Base-by-base conservation (phyloP, 75 land plant genomes). In the Cryptomeria japonica region DNA sequence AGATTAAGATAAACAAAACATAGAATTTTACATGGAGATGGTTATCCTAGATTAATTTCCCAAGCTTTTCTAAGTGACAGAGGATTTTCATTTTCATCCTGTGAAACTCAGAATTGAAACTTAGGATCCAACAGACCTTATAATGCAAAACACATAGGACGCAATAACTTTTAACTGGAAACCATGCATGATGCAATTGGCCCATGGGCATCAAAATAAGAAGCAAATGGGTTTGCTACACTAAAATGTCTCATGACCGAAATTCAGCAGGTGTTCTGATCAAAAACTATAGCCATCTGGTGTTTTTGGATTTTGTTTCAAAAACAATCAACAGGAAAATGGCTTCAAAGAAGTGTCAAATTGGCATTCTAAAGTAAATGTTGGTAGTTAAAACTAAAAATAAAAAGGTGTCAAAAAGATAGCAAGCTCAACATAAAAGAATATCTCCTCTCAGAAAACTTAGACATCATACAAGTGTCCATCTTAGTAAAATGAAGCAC, bases 141-240 rank as follows among this genome's bases (percentile, higher is more conserved):
- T 25, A 80, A 42, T 38, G 84, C 51, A 80, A 25, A 80, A 25
- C 42, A 25, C 18, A 39, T 38, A 22, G 46, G 25, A 41, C 42
- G 83, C 22, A 80, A 80, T 38, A 12, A 19, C 28, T 18, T 18
- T 39, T 39, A 38, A 19, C 51, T 80, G 8, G 51, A 28, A 80
- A 44, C 47, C n/a, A 28, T 38, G 47, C 6, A 44, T 44, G 13
- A 42, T 44, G 14, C 22, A 3, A 80, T 6, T 80, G 49, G 41
- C 84, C 84, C 6, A 80, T 42, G 84, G 49, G 51, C 11, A 80
- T 80, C 83, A 42, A 80, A 80, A 42, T 28, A 80, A 80, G 37
- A 44, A 44, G 16, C 22, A 80, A 18, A 19, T 25, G 51, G 31
- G 14, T 9, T 39, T 12, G 25, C 13, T 51, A 44, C 12, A 28